These are phyloP conservation scores for Arthrobotrys megalospora DNA, from an alignment of 2,329 filamentous ascomycete genomes.

Conservation along the genomic window DNA sequence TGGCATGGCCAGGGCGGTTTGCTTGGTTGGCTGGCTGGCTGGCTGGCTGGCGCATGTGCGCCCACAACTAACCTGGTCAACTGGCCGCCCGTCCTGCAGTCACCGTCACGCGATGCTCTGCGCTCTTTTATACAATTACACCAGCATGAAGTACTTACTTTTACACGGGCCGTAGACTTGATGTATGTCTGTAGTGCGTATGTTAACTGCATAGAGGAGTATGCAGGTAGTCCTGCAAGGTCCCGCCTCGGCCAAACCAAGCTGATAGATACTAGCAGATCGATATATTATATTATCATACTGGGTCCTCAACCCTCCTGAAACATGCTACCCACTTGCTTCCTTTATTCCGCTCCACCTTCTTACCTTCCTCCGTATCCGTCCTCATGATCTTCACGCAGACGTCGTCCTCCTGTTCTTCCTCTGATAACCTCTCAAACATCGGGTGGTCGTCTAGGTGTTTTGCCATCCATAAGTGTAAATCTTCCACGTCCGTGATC, in stretches of 20 bases:
- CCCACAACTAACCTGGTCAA: constrained; percentile 45
- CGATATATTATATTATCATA: constrained; percentile 72
- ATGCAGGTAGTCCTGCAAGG: constrained; percentile 28
- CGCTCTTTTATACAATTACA: not conserved
- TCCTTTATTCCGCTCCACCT: constrained; percentile 90
- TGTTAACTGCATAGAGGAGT: not conserved
- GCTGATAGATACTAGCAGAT: not conserved
- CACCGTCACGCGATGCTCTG: constrained; percentile 49
- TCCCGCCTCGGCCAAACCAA: constrained; percentile 12
- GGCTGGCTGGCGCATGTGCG: constrained; percentile 35
- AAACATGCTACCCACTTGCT: constrained; percentile 93
- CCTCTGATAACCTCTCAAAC: constrained; percentile 81
- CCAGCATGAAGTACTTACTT: constrained; percentile 11
- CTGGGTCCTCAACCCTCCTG: constrained; percentile 82
- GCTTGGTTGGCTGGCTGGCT: constrained; percentile 12
- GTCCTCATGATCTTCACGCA: constrained; percentile 81
- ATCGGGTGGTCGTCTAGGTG: constrained; percentile 84
- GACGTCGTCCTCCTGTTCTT: constrained; percentile 78
- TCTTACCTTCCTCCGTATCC: constrained; percentile 97
- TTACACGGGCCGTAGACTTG: not conserved
- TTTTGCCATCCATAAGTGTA: constrained; percentile 92
- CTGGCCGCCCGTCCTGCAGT: constrained; percentile 24
- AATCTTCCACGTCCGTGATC: constrained; percentile 95
- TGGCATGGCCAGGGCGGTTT: constrained; percentile 2
- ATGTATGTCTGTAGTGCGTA: no score